phyloP scores from a whole-genome alignment of 306 rosid genomes.

The Crotalaria pallida region DNA sequence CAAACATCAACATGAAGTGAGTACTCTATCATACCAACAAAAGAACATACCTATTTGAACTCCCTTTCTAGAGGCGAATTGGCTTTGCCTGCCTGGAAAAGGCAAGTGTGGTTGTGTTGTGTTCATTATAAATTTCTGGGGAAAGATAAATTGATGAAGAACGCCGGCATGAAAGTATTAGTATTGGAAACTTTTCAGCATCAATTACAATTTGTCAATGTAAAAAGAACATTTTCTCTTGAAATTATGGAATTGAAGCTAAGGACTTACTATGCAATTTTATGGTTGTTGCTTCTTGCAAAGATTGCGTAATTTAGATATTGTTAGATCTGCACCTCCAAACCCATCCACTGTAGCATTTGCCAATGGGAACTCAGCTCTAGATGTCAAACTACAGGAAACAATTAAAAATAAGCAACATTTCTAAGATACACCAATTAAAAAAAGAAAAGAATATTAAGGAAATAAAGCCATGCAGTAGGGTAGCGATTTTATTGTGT shows the following conservation, averaged over 20 bases:
- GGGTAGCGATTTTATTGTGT: background rate
- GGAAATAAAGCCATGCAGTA: slow-evolving; percentile 6
- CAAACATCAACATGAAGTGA: background rate
- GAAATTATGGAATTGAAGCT: background rate
- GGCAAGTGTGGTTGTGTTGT: slow-evolving; percentile 9
- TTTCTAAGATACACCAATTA: background rate
- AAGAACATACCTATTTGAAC: slow-evolving; percentile 6
- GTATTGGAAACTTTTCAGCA: background rate
- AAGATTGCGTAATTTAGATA: slow-evolving; percentile 56
- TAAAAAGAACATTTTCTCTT: background rate
- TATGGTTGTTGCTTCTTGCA: slow-evolving; percentile 34
- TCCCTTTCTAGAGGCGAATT: slow-evolving; percentile 1
- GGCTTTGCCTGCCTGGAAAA: slow-evolving; percentile 11
- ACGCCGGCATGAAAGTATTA: background rate
- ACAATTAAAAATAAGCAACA: background rate
- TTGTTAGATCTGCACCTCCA: slow-evolving; percentile 84
- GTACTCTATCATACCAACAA: slow-evolving; percentile 8
- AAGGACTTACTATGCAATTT: slow-evolving; percentile 20
- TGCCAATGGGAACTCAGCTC: slow-evolving; percentile 94
- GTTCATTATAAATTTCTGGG: slow-evolving; percentile 8
- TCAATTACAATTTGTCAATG: background rate
- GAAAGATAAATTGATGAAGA: background rate
- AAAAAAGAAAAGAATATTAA: background rate
- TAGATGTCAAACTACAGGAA: slow-evolving; percentile 67
- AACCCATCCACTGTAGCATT: slow-evolving; percentile 68